phyloP scores from a whole-genome alignment of 169 alveolate genomes.

The Plasmodium billcollinsi region DNA sequence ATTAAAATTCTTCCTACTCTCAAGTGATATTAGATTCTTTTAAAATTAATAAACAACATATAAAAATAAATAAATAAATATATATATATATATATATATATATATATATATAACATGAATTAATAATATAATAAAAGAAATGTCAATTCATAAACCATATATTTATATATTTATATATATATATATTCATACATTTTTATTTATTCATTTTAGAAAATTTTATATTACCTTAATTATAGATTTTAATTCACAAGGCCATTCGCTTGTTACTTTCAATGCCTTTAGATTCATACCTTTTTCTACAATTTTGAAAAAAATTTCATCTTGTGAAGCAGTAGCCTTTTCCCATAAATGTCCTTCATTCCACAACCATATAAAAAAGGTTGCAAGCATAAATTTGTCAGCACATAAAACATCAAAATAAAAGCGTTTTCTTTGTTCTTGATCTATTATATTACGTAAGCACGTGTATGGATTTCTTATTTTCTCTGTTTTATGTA shows the following conservation, averaged over 20 bases:
- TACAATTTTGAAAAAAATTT: conserved; percentile 59
- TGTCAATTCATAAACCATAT: neutral
- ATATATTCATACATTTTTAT: too few relatives aligned
- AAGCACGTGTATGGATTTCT: conserved; percentile 26
- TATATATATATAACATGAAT: neutral
- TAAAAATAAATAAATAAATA: neutral
- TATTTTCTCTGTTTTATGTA: conserved; percentile 59
- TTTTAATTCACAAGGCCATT: conserved; percentile 52
- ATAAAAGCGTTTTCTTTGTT: conserved; percentile 78
- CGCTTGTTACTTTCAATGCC: conserved; percentile 20
- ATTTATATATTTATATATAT: neutral
- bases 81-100: neutral
- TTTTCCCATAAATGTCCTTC: conserved; percentile 87
- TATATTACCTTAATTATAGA: conserved; percentile 29
- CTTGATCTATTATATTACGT: conserved; percentile 33
- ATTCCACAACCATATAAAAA: conserved; percentile 87
- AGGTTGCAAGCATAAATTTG: conserved; percentile 62
- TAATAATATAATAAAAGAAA: neutral
- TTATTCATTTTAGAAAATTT: neutral
- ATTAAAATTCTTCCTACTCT: conserved; percentile 30
- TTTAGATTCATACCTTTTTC: conserved; percentile 40
- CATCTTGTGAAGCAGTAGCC: conserved; percentile 84
- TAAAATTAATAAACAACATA: neutral
- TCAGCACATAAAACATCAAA: conserved; percentile 86
- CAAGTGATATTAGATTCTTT: conserved; percentile 27